Conservation (phyloP, 164 flowering plant species). For the Warburgia ugandensis region DNA sequence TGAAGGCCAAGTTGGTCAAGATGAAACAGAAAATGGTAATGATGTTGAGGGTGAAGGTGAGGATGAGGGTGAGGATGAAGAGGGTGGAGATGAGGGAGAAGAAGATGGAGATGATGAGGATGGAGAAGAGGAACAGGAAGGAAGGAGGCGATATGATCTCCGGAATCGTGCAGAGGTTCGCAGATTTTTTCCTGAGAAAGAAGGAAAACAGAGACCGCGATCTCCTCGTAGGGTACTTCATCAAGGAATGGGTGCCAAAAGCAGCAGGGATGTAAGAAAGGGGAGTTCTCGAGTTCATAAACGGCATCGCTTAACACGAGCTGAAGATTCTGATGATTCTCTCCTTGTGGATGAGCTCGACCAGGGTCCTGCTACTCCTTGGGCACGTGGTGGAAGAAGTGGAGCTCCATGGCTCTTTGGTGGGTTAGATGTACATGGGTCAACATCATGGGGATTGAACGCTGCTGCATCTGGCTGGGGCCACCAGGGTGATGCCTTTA, state of each 20-base stretch:
- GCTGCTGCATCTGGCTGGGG: slow-evolving; percentile 99
- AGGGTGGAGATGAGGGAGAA: slow-evolving; percentile 43
- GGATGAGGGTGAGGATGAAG: slow-evolving; percentile 36
- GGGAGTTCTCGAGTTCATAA: slow-evolving; percentile 90
- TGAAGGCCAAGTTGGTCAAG: slow-evolving; percentile 47
- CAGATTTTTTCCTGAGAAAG: slow-evolving; percentile 55
- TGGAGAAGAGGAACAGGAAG: slow-evolving; percentile 74
- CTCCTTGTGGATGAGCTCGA: slow-evolving; percentile 99
- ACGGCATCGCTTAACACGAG: slow-evolving; percentile 66
- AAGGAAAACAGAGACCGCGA: slow-evolving; percentile 66
- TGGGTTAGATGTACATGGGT: slow-evolving; percentile 82
- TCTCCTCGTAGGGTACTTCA: slow-evolving; percentile 90
- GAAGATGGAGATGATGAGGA: slow-evolving; percentile 63
- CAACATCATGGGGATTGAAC: slow-evolving; percentile 84
- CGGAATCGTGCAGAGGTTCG: slow-evolving; percentile 96
- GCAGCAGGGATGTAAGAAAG: slow-evolving; percentile 73
- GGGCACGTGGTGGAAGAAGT: slow-evolving; percentile 88
- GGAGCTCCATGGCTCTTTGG: slow-evolving; percentile 94
- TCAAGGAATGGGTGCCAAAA: slow-evolving; percentile 87
- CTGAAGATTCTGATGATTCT: slow-evolving; percentile 96
- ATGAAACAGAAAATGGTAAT: slow-evolving; percentile 24
- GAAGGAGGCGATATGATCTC: slow-evolving; percentile 88
- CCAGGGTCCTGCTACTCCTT: slow-evolving; percentile 85
- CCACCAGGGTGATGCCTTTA: slow-evolving; percentile 74
- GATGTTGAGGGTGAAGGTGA: slow-evolving; percentile 40